Percentiles rank a stretch among this genome's conserved stretches.
Evolutionary conservation across 164 flowering plant genomes (phyloP).

Genomic region (Nelumbo lutea): DNA sequence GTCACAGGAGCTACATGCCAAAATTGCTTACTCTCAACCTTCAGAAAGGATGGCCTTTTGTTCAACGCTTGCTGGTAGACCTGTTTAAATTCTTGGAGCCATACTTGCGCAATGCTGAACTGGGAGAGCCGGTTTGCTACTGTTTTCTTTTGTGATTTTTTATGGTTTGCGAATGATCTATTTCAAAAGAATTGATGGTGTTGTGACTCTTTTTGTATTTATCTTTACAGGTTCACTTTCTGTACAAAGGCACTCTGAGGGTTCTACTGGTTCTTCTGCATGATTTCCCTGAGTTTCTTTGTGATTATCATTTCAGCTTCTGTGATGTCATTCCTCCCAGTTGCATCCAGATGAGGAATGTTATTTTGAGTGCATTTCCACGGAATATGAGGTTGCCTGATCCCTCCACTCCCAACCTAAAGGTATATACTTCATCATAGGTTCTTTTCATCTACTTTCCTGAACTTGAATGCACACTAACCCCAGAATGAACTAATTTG

Average conservation of each 20-base stretch:
- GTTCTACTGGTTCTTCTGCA: constrained; percentile 92
- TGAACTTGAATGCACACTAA: not conserved
- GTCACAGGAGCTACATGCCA: constrained; percentile 97
- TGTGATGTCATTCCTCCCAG: constrained; percentile 97
- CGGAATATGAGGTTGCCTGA: constrained; percentile 98
- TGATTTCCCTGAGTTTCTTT: constrained; percentile 97
- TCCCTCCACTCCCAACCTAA: constrained; percentile 94
- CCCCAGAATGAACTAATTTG: not conserved
- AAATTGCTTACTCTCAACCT: constrained; percentile 69
- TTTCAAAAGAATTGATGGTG: not conserved
- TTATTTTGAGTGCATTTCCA: constrained; percentile 96
- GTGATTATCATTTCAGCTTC: constrained; percentile 96
- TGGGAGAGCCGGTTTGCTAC: constrained; percentile 63
- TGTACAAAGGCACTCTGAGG: constrained; percentile 90
- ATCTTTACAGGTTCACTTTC: constrained; percentile 60
- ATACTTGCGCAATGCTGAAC: constrained; percentile 81
- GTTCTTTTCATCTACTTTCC: not conserved
- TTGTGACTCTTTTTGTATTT: not conserved
- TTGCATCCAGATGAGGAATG: constrained; percentile 99
- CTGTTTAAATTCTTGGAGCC: constrained; percentile 96
- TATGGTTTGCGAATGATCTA: not conserved
- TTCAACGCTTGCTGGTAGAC: constrained; percentile 82
- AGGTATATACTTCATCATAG: constrained; percentile 40
- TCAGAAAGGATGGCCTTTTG: constrained; percentile 86
- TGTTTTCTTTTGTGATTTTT: not conserved